These are phyloP conservation scores for Fermentozyma sake DNA, from an alignment of 1,139 yeast species.

Conservation along the genomic window DNA sequence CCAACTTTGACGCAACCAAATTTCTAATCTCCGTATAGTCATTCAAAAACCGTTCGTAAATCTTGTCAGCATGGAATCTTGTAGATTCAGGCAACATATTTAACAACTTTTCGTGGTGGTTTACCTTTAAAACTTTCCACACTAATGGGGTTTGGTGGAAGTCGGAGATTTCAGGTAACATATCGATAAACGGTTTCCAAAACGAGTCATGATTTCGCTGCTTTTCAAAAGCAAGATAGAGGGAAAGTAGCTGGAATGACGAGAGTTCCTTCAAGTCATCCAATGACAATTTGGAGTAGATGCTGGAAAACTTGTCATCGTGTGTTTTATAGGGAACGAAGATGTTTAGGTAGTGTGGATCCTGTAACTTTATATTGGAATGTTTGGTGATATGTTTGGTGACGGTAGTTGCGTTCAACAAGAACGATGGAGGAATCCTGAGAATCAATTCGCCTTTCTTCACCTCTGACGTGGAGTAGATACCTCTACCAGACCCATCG, in stretches of 20 bases:
- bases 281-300: constrained; percentile 29
- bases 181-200: constrained; percentile 62
- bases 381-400: constrained; percentile 30
- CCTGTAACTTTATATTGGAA: constrained; percentile 16
- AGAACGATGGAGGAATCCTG: constrained; percentile 53
- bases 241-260: constrained; percentile 45
- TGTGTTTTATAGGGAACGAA: constrained; percentile 15
- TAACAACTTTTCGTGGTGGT: constrained; percentile 20
- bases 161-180: constrained; percentile 51
- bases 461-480: constrained; percentile 39
- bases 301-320: constrained; percentile 16
- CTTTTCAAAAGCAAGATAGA: constrained; percentile 48
- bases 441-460: constrained; percentile 41
- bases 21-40: constrained; percentile 31
- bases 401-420: constrained; percentile 60
- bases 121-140: constrained; percentile 39
- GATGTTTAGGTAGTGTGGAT: constrained; percentile 18
- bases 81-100: constrained; percentile 39
- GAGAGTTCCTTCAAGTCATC: constrained; percentile 30
- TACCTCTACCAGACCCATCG: constrained; percentile 58
- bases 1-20: constrained; percentile 16
- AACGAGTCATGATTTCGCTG: constrained; percentile 40
- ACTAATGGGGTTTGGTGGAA: constrained; percentile 46
- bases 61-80: constrained; percentile 28
- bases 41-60: constrained; percentile 28